phyloP scores from a whole-genome alignment of 73 alveolate genomes.

The Stentor roeselii region DNA sequence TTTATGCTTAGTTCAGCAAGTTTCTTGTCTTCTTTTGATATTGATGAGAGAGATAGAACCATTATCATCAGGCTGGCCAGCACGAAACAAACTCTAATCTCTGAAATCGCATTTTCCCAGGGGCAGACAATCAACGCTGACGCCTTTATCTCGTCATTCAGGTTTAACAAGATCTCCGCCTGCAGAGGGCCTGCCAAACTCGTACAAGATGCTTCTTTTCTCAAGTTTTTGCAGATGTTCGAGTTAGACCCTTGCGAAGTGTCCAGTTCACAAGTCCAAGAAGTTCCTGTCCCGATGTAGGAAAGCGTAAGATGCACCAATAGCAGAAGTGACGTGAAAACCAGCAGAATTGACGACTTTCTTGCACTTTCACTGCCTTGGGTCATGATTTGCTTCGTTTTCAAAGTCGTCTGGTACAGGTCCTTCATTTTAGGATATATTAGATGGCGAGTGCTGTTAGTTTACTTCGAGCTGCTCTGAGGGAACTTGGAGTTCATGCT shows the following conservation, averaged over 20 bases:
- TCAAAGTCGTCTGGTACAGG: background rate
- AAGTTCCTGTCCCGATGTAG: slow-evolving; percentile 1
- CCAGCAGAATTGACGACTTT: background rate
- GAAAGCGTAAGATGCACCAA: background rate
- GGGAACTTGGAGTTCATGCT: slow-evolving; percentile 62
- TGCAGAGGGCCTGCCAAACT: slow-evolving; percentile 7
- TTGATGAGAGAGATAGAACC: background rate
- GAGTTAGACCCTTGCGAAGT: background rate
- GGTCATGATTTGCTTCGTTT: background rate
- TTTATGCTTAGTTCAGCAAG: slow-evolving; percentile 1
- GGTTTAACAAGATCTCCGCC: background rate
- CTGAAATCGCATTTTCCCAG: slow-evolving; percentile 19
- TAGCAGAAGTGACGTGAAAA: background rate
- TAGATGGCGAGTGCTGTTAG: background rate
- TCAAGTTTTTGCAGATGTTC: background rate
- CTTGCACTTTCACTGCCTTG: slow-evolving; percentile 3
- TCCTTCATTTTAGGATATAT: too few species aligned
- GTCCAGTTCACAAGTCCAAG: slow-evolving; percentile 16
- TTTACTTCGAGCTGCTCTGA: slow-evolving; percentile 60
- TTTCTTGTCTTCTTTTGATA: slow-evolving; percentile 18
- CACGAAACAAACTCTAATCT: background rate
- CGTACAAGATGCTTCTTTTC: slow-evolving; percentile 10
- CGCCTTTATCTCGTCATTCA: slow-evolving; percentile 5
- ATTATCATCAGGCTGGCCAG: background rate
- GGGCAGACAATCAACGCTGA: slow-evolving; percentile 20